These are phyloP conservation scores for Globisporangium cystogenes DNA, from an alignment of 352 stramenopile species.

Conservation along the genomic window DNA sequence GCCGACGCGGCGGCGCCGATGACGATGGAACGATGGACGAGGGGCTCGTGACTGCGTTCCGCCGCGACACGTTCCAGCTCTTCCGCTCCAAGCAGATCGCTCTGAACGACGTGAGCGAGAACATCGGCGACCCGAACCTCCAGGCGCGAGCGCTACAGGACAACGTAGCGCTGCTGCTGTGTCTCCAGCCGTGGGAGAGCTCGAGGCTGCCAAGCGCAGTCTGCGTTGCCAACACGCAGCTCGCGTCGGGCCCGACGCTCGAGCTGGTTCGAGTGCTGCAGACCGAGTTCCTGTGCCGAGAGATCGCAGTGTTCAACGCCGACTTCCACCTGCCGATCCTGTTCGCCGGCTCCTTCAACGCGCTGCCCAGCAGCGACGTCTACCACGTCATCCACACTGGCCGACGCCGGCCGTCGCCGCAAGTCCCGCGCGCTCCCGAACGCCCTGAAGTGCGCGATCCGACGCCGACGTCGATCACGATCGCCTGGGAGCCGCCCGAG, in stretches of 20 bases:
- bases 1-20: neutral
- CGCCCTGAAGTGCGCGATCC: slow-evolving; percentile 29
- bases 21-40: slow-evolving; percentile 27
- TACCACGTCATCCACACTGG: slow-evolving; percentile 77
- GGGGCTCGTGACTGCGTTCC: slow-evolving; percentile 80
- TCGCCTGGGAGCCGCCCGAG: slow-evolving; percentile 38
- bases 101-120: slow-evolving; percentile 45
- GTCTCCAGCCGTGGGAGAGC: slow-evolving; percentile 80
- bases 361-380: slow-evolving; percentile 62
- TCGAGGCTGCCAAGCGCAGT: slow-evolving; percentile 63
- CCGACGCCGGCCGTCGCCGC: slow-evolving; percentile 33
- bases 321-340: slow-evolving; percentile 83
- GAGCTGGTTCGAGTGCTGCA: slow-evolving; percentile 68
- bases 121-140: slow-evolving; percentile 40
- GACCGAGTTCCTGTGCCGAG: slow-evolving; percentile 54
- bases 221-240: slow-evolving; percentile 50
- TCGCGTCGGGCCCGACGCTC: slow-evolving; percentile 27
- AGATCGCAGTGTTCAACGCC: slow-evolving; percentile 70
- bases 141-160: slow-evolving; percentile 48
- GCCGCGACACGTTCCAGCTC: slow-evolving; percentile 70
- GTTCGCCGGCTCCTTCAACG: slow-evolving; percentile 80
- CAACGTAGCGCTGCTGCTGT: slow-evolving; percentile 65
- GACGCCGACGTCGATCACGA: slow-evolving; percentile 35
- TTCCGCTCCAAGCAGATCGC: slow-evolving; percentile 53
- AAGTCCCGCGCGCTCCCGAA: slow-evolving; percentile 29